A percentile compares a stretch with the other conserved stretches of the same genome.
Evolutionary conservation across 2,329 filamentous ascomycete species (phyloP).

Genomic region (Alternaria ethzedia): DNA sequence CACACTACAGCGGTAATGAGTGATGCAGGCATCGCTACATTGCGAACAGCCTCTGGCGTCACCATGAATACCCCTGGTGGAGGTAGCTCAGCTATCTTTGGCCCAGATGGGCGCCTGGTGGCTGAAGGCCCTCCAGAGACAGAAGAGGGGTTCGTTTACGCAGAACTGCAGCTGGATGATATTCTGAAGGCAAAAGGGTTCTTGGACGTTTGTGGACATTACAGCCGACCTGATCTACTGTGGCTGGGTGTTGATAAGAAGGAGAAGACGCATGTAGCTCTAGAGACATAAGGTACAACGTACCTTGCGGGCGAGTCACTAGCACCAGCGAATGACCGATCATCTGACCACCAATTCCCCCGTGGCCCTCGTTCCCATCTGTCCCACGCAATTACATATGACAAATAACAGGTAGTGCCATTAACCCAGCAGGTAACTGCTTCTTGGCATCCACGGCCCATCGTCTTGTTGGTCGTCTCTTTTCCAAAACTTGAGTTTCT

Average conservation of each 20-base stretch:
- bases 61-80: slow-evolving; percentile 56
- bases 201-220: slow-evolving; percentile 58
- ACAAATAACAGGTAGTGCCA: too few species aligned
- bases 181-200: slow-evolving; percentile 53
- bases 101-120: slow-evolving; percentile 59
- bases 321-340: too few species aligned
- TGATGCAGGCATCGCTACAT: slow-evolving; percentile 51
- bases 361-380: accelerated
- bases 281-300: not conserved
- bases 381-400: too few species aligned
- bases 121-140: slow-evolving; percentile 48
- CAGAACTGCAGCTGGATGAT: slow-evolving; percentile 58
- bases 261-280: slow-evolving; percentile 24
- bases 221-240: slow-evolving; percentile 59
- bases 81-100: slow-evolving; percentile 57
- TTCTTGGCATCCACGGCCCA: too few species aligned
- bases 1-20: slow-evolving; percentile 59
- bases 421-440: too few species aligned
- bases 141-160: slow-evolving; percentile 59
- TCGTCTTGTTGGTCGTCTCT: too few species aligned
- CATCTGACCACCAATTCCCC: too few species aligned
- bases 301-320: not conserved
- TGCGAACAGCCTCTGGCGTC: slow-evolving; percentile 52
- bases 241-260: slow-evolving; percentile 55
- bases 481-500: too few species aligned